A percentile compares a stretch with the other conserved stretches of the same genome.
These are phyloP conservation scores for Hydrangea macrophylla DNA, from an alignment of 148 eudicot genomes.

Conservation along the genomic window DNA sequence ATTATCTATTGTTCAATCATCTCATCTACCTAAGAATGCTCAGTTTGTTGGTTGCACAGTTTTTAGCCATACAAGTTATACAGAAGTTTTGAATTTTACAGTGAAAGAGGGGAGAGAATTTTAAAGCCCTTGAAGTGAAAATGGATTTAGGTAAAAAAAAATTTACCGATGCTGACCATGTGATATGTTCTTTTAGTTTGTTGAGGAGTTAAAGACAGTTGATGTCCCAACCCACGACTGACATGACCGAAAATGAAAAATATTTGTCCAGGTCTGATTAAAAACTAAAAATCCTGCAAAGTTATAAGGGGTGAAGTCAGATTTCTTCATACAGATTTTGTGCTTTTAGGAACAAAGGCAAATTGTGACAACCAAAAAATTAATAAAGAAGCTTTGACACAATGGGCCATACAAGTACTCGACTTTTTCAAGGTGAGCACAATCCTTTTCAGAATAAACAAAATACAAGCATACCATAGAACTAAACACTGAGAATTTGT, in stretches of 20 bases:
- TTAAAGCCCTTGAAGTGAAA: too few species aligned
- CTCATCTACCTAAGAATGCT: too few species aligned
- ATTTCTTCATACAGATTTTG: not conserved
- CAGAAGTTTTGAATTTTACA: too few species aligned
- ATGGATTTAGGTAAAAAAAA: too few species aligned
- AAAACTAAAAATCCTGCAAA: conserved; percentile 1
- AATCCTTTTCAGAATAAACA: not conserved
- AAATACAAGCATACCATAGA: not conserved
- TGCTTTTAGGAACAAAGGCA: not conserved
- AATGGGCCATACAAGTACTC: not conserved
- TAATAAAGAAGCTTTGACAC: not conserved
- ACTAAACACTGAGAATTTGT: conserved; percentile 3
- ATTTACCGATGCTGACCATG: too few species aligned
- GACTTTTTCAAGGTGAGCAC: not conserved
- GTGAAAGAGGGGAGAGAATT: too few species aligned
- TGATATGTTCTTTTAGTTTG: too few species aligned
- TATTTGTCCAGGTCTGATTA: not conserved
- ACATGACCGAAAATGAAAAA: not conserved
- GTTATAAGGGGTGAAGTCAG: not conserved
- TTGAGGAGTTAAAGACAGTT: not conserved
- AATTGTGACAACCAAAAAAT: too few species aligned
- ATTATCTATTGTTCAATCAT: too few species aligned
- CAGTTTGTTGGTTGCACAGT: too few species aligned
- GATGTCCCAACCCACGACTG: not conserved
- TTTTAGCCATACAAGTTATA: too few species aligned